Evolutionary conservation across 148 eudicot species (phyloP).

Genomic region (Arbutus unedo): DNA sequence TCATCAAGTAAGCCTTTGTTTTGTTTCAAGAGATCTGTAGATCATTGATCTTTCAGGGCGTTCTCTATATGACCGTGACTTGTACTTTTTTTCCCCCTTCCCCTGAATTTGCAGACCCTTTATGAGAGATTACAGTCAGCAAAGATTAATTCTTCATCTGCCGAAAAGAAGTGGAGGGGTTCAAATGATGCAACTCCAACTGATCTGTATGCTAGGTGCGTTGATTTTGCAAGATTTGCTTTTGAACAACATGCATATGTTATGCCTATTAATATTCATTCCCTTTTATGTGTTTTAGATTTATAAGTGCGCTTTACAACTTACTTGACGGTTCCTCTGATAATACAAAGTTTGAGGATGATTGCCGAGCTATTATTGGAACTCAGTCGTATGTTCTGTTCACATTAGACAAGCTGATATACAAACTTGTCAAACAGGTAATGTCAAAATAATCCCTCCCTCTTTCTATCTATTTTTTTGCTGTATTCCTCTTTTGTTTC

Average conservation of each 20-base stretch:
- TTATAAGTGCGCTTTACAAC: constrained; percentile 64
- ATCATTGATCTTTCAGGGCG: background rate
- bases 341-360: constrained; percentile 89
- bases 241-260: constrained; percentile 3
- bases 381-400: constrained; percentile 83
- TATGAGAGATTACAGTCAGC: constrained; percentile 83
- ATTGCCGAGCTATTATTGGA: constrained; percentile 84
- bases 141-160: constrained; percentile 55
- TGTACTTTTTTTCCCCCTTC: background rate
- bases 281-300: constrained; percentile 42
- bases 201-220: constrained; percentile 68
- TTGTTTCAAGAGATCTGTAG: background rate
- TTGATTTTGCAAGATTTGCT: constrained; percentile 8
- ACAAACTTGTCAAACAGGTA: constrained; percentile 88
- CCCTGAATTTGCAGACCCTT: constrained; percentile 47
- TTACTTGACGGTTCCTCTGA: constrained; percentile 83
- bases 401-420: constrained; percentile 89
- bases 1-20: constrained; percentile 58
- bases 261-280: constrained; percentile 3
- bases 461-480: background rate
- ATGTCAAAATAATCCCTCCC: constrained; percentile 1
- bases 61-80: background rate
- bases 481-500: constrained; percentile 1
- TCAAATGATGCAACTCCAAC: constrained; percentile 45
- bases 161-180: constrained; percentile 72